phyloP scores from a whole-genome alignment of 345 rosid genomes.

The Reutealis trisperma region DNA sequence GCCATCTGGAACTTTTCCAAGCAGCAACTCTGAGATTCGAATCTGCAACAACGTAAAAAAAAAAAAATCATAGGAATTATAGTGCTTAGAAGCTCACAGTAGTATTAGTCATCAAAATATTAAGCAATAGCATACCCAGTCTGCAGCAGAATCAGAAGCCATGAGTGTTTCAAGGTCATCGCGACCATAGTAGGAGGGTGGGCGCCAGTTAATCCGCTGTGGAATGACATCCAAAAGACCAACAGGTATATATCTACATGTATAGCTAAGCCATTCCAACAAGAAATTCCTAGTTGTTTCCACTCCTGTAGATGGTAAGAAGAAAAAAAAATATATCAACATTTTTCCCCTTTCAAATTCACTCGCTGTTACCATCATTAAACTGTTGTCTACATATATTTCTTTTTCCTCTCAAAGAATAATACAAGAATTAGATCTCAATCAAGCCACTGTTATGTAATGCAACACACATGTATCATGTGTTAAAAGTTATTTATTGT shows the following conservation, averaged over 20 bases:
- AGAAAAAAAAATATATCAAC: not conserved
- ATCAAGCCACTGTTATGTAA: too few relatives aligned
- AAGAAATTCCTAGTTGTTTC: constrained; percentile 92
- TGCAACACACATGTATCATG: not conserved
- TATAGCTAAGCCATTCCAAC: constrained; percentile 93
- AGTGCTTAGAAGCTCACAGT: not conserved
- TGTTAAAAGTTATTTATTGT: not conserved
- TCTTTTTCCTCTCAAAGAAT: not conserved
- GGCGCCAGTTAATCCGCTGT: constrained; percentile 84
- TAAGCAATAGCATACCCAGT: constrained; percentile 61
- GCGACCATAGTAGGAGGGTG: constrained; percentile 85
- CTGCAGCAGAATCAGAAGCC: constrained; percentile 96
- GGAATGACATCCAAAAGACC: constrained; percentile 87
- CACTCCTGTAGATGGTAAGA: constrained; percentile 50
- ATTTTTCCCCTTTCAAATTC: not conserved
- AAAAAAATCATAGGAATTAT: not conserved
- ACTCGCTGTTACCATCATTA: too few relatives aligned
- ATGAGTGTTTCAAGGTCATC: constrained; percentile 95
- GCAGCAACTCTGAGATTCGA: constrained; percentile 86
- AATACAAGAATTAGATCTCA: not conserved
- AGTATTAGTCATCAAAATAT: not conserved
- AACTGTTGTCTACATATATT: too few relatives aligned
- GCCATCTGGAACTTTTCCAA: constrained; percentile 88
- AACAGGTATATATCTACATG: constrained; percentile 79
- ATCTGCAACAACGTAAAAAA: constrained; percentile 42